These are phyloP conservation scores for Candida endomychidarum DNA, from an alignment of 805 yeast genomes.

Conservation along the genomic window DNA sequence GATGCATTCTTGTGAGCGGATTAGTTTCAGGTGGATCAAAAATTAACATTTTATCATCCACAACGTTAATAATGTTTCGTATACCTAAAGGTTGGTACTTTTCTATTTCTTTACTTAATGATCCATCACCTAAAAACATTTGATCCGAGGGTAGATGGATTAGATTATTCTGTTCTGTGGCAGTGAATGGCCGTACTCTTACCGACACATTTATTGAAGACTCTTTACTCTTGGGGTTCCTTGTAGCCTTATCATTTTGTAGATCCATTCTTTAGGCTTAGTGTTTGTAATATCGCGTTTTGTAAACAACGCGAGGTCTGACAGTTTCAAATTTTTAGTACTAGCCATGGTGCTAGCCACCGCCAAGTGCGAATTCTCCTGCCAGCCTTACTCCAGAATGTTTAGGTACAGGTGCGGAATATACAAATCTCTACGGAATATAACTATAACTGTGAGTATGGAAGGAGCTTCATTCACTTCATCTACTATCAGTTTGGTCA, in stretches of 20 bases:
- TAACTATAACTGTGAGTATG: too few relatives aligned
- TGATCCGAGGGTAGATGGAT: conserved; percentile 38
- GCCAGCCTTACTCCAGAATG: too few relatives aligned
- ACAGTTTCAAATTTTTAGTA: too few relatives aligned
- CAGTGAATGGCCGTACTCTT: conserved; percentile 81
- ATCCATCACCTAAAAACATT: conserved; percentile 55
- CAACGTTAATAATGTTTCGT: conserved; percentile 71
- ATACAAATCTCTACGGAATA: too few relatives aligned
- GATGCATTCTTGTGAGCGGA: conserved; percentile 55
- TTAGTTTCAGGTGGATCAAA: conserved; percentile 81
- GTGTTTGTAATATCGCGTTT: conserved; percentile 6
- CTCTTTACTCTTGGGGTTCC: conserved; percentile 21
- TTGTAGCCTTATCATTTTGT: conserved; percentile 1
- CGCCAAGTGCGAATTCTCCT: too few relatives aligned
- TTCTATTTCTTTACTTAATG: conserved; percentile 26
- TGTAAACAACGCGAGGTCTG: conserved; percentile 5
- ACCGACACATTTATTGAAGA: conserved; percentile 77
- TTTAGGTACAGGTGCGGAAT: too few relatives aligned
- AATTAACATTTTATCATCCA: conserved; percentile 80
- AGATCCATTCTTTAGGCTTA: not conserved
- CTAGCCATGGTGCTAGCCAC: too few relatives aligned
- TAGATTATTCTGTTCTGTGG: conserved; percentile 50
- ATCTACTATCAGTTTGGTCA: conserved; percentile 64
- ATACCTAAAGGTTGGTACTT: conserved; percentile 48
- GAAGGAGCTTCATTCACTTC: conserved; percentile 51